phyloP scores from a whole-genome alignment of 108 stramenopile genomes.

The Phaeodactylum tricornutum region DNA sequence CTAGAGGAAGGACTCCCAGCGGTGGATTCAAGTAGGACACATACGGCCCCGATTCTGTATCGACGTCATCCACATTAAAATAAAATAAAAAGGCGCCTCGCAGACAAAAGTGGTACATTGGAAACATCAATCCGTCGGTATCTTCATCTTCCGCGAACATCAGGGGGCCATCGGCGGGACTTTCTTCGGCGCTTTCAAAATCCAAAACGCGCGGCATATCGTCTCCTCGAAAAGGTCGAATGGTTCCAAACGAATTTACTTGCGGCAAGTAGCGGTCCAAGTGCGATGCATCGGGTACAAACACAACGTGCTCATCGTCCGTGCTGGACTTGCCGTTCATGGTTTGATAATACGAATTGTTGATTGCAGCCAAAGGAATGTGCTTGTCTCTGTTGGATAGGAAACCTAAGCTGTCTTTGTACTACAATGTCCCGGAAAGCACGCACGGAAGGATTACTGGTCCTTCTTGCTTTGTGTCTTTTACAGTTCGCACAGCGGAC shows the following conservation, averaged over 20 bases:
- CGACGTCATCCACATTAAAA: constrained; percentile 40
- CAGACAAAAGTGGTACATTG: constrained; percentile 42
- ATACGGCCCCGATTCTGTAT: constrained; percentile 19
- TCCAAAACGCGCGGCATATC: constrained; percentile 74
- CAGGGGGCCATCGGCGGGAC: constrained; percentile 49
- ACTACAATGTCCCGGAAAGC: too few species aligned
- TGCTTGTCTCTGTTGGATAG: too few species aligned
- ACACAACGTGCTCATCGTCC: constrained; percentile 6
- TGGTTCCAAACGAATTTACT: constrained; percentile 12
- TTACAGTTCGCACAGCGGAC: too few species aligned
- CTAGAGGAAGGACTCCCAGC: constrained; percentile 58
- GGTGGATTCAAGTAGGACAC: constrained; percentile 35
- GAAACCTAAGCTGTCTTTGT: too few species aligned
- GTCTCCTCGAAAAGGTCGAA: constrained; percentile 29
- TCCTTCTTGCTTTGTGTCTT: too few species aligned
- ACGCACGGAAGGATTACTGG: too few species aligned
- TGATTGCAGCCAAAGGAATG: too few species aligned
- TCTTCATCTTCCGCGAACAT: constrained; percentile 49
- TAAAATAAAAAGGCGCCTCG: constrained; percentile 67
- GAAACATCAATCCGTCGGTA: constrained; percentile 41
- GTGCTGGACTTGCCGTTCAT: not conserved
- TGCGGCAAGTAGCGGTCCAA: constrained; percentile 2
- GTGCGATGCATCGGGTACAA: not conserved
- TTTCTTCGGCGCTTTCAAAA: constrained; percentile 44
- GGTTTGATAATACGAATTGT: too few species aligned